Base-by-base conservation (phyloP, 2,329 filamentous ascomycete species). In the Colletotrichum limetticola region DNA sequence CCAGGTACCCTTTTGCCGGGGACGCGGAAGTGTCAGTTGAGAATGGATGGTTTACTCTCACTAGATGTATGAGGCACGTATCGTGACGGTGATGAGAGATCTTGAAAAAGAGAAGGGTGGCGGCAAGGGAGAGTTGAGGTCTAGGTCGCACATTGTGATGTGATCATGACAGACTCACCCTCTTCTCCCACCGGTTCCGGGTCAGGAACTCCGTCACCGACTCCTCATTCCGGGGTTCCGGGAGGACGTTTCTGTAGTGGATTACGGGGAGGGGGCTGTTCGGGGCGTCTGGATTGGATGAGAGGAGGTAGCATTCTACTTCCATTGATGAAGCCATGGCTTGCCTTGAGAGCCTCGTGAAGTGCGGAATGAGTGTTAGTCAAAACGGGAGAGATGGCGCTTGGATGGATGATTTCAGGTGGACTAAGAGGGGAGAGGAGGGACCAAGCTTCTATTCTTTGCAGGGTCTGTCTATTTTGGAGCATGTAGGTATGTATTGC, bases 231-330 rank as follows among this genome's bases (percentile, higher is more conserved):
- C 56, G 16, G 16, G 76, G 75, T 22, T 60, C 59, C 24, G 77
- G 77, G 1, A 78, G 62, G 1, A 77, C 77, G 66, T 60, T 56
- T 19, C 70, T 75, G 58, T 77, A 78, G 49, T 75, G 74, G 3
- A 78, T 60, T 14, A 77, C 74, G 4, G 76, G 77, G 19, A 77
- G 65, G 22, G 49, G 55, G 32, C 69, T 78, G 24, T 78, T 78
- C 1, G 77, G 76, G 16, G 42, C 42, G 7, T 49, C 42, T 49
- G 42, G 16, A 3, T 19, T 49, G 19, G 42, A n/a, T 19, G 42
- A 49, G 19, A 49, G 42, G 19, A 49, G 42, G 42, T 49, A 49
- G 42, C 42, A 49, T 49, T 49, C 42, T 19, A 49, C 42, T 49
- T 49, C 42, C 42, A 49, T 49, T 49, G 42, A 49, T 49, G 42